Base-by-base conservation (phyloP, 73 alveolate species). In the Paramecium caudatum region DNA sequence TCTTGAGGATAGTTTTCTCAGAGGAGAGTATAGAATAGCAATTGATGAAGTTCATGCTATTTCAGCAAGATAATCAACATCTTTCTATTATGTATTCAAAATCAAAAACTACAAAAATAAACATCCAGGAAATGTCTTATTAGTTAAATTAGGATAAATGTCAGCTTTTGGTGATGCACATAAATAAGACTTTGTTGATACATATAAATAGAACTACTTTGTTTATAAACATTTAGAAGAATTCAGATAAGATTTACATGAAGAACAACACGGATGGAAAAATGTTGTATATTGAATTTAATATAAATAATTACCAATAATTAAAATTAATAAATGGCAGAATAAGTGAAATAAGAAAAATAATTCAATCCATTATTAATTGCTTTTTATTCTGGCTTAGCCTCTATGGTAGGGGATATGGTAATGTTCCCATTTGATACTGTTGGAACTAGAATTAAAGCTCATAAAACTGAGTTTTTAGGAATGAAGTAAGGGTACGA, bases 361-460 rank as follows among this genome's bases (percentile, higher is more conserved):
- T n/a, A 36, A 23, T 74, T 74, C 65, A 74, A 74, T 74, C 88
- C 88, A 9, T 41, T 37, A 21, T 43, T 74, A 50, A 55, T 86
- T 25, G 93, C 93, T 1, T 70, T 65, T 32, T 86, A 39, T 45
- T 62, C 82, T 8, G 84, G 93, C 23, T 48, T 86, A 19, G 93
- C 90, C 4, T 86, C 82, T 17, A 21, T 70, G 93, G 63, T 61
- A 6, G 90, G 82, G 19, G 93, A 86, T 86, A 86, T 86, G 90
- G 16, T 62, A 3, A 86, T 86, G 93, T 86, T 47, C 65, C 93
- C 93, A 7, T 41, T 86, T 37, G 93, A 86, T 45, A 86, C 93
- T 34, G 65, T 86, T 27, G 84, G 82, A 15, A 86, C 93, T 9
- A 86, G 84, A 86, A 86, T 86, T 7, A 86, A 86, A 46, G 93